phyloP scores from a whole-genome alignment of 768 basidiomycete species.

The Amanita exitialis region DNA sequence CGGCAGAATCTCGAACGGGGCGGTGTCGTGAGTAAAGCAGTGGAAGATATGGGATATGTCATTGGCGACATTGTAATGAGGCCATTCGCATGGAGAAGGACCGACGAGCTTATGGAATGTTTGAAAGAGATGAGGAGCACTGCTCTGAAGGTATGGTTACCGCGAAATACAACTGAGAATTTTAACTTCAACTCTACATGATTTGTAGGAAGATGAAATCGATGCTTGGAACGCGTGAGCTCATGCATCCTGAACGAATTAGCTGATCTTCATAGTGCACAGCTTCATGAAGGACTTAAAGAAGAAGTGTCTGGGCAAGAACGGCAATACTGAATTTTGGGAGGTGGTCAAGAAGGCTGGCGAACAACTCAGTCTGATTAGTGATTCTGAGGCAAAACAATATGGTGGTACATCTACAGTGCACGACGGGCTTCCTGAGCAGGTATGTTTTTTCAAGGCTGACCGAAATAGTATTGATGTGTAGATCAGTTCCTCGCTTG shows the following conservation, averaged over 20 bases:
- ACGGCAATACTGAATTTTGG: slow-evolving; percentile 69
- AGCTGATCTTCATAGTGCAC: not conserved
- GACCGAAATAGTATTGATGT: not conserved
- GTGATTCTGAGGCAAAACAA: slow-evolving; percentile 46
- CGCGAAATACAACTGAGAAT: not conserved
- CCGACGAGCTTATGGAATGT: slow-evolving; percentile 64
- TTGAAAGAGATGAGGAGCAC: slow-evolving; percentile 56
- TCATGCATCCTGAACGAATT: not conserved
- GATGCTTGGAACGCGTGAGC: slow-evolving; percentile 72
- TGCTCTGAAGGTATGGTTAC: slow-evolving; percentile 44
- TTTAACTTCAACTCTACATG: not conserved
- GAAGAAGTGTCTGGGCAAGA: slow-evolving; percentile 37
- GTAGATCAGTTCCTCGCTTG: slow-evolving; percentile 1
- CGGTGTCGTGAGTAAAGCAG: slow-evolving; percentile 78
- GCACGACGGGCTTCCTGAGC: slow-evolving; percentile 40
- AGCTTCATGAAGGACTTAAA: slow-evolving; percentile 60
- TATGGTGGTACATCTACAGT: slow-evolving; percentile 48
- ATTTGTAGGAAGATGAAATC: slow-evolving; percentile 65
- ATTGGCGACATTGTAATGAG: slow-evolving; percentile 58
- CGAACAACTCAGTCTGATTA: slow-evolving; percentile 50
- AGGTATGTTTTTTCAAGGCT: slow-evolving; percentile 29
- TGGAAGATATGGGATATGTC: slow-evolving; percentile 67
- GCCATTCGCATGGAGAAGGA: slow-evolving; percentile 63
- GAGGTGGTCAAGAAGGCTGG: slow-evolving; percentile 38
- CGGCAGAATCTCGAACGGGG: slow-evolving; percentile 56